Conservation (phyloP, 805 yeast genomes). For the Saccharomycodes ludwigii region DNA sequence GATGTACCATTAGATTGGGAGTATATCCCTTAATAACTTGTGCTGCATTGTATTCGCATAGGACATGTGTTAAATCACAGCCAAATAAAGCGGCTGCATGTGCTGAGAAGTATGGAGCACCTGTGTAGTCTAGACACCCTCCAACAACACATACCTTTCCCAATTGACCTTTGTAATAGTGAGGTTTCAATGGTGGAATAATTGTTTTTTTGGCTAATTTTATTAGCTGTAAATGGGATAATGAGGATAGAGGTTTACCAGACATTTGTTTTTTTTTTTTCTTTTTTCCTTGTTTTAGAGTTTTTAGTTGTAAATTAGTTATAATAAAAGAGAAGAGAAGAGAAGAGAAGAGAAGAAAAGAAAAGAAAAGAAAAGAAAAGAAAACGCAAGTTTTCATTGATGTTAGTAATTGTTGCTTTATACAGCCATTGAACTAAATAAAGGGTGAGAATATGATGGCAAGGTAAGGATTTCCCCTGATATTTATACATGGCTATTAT, state of each 20-base stretch:
- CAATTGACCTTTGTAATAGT: slow-evolving; percentile 79
- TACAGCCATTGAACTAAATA: too few species aligned
- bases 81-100: slow-evolving; percentile 78
- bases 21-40: slow-evolving; percentile 74
- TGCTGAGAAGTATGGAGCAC: slow-evolving; percentile 90
- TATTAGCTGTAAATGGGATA: slow-evolving; percentile 31
- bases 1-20: slow-evolving; percentile 95
- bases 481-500: too few species aligned
- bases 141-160: slow-evolving; percentile 84
- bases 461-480: too few species aligned
- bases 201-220: slow-evolving; percentile 35
- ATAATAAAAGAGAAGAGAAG: too few species aligned
- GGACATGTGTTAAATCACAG: slow-evolving; percentile 76
- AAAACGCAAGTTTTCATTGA: too few species aligned
- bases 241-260: slow-evolving; percentile 8
- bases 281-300: too few species aligned
- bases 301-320: too few species aligned
- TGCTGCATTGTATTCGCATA: slow-evolving; percentile 77
- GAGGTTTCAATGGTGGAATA: slow-evolving; percentile 64
- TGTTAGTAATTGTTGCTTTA: too few species aligned
- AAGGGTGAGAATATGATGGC: too few species aligned
- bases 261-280: background rate
- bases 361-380: background rate
- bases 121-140: slow-evolving; percentile 92
- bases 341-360: too few species aligned